These are phyloP conservation scores for Cymbopogon citratus DNA, from an alignment of 176 grass and related monocot species.

Conservation along the genomic window DNA sequence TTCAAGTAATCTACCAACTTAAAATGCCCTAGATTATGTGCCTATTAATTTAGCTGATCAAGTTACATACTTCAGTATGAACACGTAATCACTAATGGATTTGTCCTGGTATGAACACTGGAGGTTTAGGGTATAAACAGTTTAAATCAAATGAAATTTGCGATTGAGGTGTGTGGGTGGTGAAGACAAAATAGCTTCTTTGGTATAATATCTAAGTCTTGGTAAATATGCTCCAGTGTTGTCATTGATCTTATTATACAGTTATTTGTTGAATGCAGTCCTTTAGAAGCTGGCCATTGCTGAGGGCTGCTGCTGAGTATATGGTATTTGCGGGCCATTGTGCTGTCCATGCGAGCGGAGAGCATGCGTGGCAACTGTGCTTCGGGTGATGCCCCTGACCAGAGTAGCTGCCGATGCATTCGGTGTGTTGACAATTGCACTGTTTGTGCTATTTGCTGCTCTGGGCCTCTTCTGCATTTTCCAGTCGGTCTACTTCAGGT, in stretches of 20 bases:
- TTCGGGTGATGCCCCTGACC: conserved; percentile 95
- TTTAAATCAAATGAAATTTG: conserved; percentile 6
- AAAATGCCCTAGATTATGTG: conserved; percentile 1
- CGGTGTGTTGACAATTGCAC: conserved; percentile 71
- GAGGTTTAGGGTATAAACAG: conserved; percentile 21
- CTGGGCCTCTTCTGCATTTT: conserved; percentile 65
- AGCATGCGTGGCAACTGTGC: conserved; percentile 80
- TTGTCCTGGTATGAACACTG: background rate
- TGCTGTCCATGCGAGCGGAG: conserved; percentile 71
- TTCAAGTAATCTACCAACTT: conserved; percentile 21
- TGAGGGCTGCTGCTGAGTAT: conserved; percentile 19
- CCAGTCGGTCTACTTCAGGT: conserved; percentile 53
- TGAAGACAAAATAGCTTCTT: background rate
- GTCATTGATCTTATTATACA: conserved; percentile 15
- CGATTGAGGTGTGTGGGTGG: background rate
- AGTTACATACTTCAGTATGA: background rate
- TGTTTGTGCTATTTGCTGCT: conserved; percentile 58
- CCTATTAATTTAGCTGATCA: conserved; percentile 15
- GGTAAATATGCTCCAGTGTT: conserved; percentile 11
- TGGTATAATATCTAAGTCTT: conserved; percentile 8
- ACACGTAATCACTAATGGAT: background rate
- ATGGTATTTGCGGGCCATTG: conserved; percentile 53
- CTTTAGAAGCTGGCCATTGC: conserved; percentile 20
- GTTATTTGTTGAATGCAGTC: conserved; percentile 30
- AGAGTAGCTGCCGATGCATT: conserved; percentile 78